Conservation (phyloP, 768 basidiomycete genomes). For the Rhodosporidiobolus sp. region DNA sequence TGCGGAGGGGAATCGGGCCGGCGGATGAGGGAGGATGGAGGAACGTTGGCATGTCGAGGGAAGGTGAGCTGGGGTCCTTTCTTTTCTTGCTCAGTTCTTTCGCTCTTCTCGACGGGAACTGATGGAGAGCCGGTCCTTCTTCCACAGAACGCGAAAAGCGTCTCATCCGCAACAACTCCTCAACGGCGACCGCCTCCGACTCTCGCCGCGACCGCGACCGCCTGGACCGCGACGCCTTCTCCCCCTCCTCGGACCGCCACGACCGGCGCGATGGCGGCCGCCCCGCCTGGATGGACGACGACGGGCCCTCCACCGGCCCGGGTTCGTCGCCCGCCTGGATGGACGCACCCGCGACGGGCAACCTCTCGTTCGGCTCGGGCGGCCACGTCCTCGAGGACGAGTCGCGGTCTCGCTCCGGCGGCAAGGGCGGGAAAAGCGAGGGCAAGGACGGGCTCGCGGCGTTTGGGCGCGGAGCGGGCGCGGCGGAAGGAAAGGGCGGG, state of each 20-base stretch:
- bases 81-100: too few relatives aligned
- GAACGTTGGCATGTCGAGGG: constrained; percentile 31
- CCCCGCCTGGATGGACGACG: constrained; percentile 39
- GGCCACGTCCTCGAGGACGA: neutral
- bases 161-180: constrained; percentile 11
- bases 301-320: neutral
- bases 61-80: constrained; percentile 20
- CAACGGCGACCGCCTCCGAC: neutral
- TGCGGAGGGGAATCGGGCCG: constrained; percentile 19
- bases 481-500: constrained; percentile 14
- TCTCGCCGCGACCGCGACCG: neutral
- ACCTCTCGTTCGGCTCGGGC: constrained; percentile 2
- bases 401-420: neutral
- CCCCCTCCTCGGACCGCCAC: neutral
- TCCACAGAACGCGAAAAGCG: constrained; percentile 33
- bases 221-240: neutral
- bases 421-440: neutral
- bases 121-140: neutral
- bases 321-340: constrained; percentile 23
- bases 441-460: neutral
- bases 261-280: neutral
- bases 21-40: constrained; percentile 40
- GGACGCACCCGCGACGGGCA: constrained; percentile 23
- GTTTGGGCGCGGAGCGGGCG: neutral
- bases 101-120: neutral